phyloP scores from a whole-genome alignment of 2,329 filamentous ascomycete genomes.

The Nemania bipapillata region DNA sequence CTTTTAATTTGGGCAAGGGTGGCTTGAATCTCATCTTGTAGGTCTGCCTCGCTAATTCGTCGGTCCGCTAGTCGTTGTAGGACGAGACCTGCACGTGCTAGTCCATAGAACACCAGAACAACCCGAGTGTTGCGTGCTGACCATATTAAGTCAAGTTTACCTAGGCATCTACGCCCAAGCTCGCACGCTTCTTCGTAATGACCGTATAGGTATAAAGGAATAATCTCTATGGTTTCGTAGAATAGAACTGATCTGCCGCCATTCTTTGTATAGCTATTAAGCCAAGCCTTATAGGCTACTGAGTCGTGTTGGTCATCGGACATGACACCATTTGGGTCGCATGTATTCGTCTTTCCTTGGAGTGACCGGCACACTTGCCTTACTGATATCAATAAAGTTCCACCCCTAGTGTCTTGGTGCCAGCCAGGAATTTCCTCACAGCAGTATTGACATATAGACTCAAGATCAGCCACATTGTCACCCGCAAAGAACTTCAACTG shows the following conservation, averaged over 20 bases:
- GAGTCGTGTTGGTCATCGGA: slow-evolving; percentile 74
- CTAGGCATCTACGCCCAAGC: slow-evolving; percentile 63
- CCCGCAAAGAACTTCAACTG: slow-evolving; percentile 75
- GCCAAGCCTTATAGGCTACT: slow-evolving; percentile 68
- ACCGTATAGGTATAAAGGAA: slow-evolving; percentile 71
- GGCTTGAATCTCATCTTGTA: slow-evolving; percentile 57
- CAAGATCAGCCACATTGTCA: slow-evolving; percentile 74
- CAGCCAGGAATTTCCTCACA: slow-evolving; percentile 79
- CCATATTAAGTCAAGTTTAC: slow-evolving; percentile 64
- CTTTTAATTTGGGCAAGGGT: slow-evolving; percentile 65
- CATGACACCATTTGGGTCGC: slow-evolving; percentile 67
- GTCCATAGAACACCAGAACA: slow-evolving; percentile 69
- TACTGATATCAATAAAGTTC: slow-evolving; percentile 72
- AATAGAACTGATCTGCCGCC: slow-evolving; percentile 72
- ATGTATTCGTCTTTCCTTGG: slow-evolving; percentile 74
- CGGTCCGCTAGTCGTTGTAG: slow-evolving; percentile 63
- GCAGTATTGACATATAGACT: slow-evolving; percentile 76
- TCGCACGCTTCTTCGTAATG: slow-evolving; percentile 70
- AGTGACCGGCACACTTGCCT: slow-evolving; percentile 75
- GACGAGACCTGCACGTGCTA: slow-evolving; percentile 65
- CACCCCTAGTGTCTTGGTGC: slow-evolving; percentile 76
- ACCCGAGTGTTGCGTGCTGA: slow-evolving; percentile 68
- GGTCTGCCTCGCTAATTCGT: slow-evolving; percentile 56
- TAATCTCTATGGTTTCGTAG: slow-evolving; percentile 74
- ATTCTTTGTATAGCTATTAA: slow-evolving; percentile 63